Evolutionary conservation across 768 basidiomycete species (phyloP).

Genomic region (Austroboletus eburneus): DNA sequence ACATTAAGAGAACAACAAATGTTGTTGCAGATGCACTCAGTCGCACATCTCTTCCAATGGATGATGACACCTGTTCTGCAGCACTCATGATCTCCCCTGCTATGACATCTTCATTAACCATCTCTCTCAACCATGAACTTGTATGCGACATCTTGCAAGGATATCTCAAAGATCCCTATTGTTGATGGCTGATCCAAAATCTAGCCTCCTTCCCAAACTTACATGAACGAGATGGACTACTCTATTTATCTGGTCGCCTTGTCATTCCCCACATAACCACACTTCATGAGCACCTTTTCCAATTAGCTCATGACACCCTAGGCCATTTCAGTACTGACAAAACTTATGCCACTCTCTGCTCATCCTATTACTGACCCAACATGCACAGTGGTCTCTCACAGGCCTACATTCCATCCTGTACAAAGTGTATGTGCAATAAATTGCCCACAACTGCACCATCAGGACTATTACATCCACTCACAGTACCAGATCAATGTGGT

Average conservation of each 20-base stretch:
- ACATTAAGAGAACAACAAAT: background rate
- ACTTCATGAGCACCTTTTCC: background rate
- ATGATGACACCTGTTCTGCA: background rate
- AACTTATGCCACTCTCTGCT: background rate
- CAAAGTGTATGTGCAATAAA: constrained; percentile 4
- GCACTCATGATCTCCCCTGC: too few species aligned
- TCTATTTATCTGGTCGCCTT: background rate
- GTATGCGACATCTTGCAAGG: too few species aligned
- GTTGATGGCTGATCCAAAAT: background rate
- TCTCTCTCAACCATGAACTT: too few species aligned
- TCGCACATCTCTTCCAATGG: background rate
- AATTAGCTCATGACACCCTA: background rate
- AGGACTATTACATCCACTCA: constrained; percentile 13
- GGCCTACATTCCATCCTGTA: background rate
- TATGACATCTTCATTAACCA: too few species aligned
- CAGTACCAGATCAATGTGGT: constrained; percentile 9
- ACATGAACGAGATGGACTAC: background rate
- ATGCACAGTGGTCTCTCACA: background rate
- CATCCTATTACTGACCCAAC: background rate
- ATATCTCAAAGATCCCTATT: background rate
- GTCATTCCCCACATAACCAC: background rate
- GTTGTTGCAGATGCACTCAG: background rate
- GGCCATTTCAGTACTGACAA: background rate
- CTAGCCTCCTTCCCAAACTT: background rate
- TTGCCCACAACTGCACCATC: constrained; percentile 1